Evolutionary conservation across 495 filamentous ascomycete species (phyloP), one percentile per base, ranked within the genome.

Genomic region (Chaetomidium leptoderma): DNA sequence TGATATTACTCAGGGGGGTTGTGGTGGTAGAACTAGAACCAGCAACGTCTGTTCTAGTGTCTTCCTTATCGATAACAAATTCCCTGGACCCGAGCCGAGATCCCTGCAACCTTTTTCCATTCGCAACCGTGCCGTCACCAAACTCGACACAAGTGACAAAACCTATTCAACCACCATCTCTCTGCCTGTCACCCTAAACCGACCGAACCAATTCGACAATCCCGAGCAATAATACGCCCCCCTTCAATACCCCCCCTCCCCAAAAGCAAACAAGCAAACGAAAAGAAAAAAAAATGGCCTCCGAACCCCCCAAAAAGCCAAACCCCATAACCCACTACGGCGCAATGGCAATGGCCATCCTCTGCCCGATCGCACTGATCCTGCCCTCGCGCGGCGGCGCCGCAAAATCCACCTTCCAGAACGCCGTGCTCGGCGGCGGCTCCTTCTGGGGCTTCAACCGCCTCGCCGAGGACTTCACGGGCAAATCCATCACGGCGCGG

Each of bases 331-430:
- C 82, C 45, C 82, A 83, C 76, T 80, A 81, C 66, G 63, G 81
- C 51, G 84, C 89, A 10, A 64, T 85, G 9, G 78, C 71, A 50
- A 80, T 86, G 64, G 75, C 92, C 51, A 61, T 95, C 54, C 76
- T 82, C 27, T 83, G 84, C 36, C 90, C 92, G 2, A 63, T 88
- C 50, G 82, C 90, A 35, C 79, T 88, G 49, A 72, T 83, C 56
- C 78, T 96, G 14, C 92, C 92, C 4, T 89, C 90, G 0, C 87
- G 91, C 42, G 90, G 89, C 68, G 73, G 95, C 43, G 89, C 85
- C 67, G 27, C 37, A 10, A 56, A 52, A n/a, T 24, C 50, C n/a
- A 51, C 45, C 3, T 16, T 81, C 54, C 86, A 83, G 24, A 70
- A 67, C 72, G 79, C 87, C 56, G 74, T 89, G 60, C 78, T 84